A percentile compares a stretch with the other conserved stretches of the same genome.
Evolutionary conservation across 2,329 filamentous ascomycete species (phyloP).

Genomic region (Aureobasidium zeae): DNA sequence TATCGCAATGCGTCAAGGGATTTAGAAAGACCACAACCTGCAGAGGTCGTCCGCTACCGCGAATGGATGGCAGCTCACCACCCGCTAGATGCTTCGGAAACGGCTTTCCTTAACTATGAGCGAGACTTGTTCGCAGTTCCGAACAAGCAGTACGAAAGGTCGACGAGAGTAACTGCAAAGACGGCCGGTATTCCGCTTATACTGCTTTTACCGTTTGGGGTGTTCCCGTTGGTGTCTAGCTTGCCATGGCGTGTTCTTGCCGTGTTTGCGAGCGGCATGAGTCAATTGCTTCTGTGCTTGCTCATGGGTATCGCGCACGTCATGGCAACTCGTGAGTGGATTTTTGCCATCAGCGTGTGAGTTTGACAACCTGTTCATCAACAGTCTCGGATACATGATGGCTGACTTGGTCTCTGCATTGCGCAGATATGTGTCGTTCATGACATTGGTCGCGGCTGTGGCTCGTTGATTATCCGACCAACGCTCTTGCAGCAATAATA

Average conservation of each 20-base stretch:
- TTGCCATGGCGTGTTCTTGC: constrained; percentile 34
- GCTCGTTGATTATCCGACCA: constrained; percentile 19
- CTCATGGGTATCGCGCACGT: constrained; percentile 29
- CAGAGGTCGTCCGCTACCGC: constrained; percentile 47
- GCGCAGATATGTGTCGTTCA: constrained; percentile 33
- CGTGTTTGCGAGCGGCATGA: constrained; percentile 31
- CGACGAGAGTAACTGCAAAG: background rate
- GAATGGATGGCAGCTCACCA: constrained; percentile 46
- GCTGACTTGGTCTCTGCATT: constrained; percentile 17
- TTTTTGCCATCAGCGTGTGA: constrained; percentile 31
- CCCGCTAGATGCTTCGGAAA: constrained; percentile 51
- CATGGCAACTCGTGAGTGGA: constrained; percentile 34
- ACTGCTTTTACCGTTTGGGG: constrained; percentile 30
- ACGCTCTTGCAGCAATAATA: background rate
- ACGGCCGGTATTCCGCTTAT: constrained; percentile 11
- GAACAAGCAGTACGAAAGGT: constrained; percentile 8
- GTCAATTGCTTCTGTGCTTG: constrained; percentile 26
- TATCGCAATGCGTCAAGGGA: constrained; percentile 46
- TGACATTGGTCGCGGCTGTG: constrained; percentile 32
- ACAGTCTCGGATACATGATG: background rate
- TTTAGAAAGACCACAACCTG: constrained; percentile 40
- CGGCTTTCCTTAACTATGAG: constrained; percentile 47
- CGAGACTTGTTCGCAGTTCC: constrained; percentile 45
- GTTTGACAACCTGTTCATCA: constrained; percentile 22
- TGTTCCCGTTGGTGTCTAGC: constrained; percentile 34